Evolutionary conservation across 2,329 filamentous ascomycete species (phyloP), one percentile per base, ranked within the genome.

Genomic region (Plectosphaerella sp.): DNA sequence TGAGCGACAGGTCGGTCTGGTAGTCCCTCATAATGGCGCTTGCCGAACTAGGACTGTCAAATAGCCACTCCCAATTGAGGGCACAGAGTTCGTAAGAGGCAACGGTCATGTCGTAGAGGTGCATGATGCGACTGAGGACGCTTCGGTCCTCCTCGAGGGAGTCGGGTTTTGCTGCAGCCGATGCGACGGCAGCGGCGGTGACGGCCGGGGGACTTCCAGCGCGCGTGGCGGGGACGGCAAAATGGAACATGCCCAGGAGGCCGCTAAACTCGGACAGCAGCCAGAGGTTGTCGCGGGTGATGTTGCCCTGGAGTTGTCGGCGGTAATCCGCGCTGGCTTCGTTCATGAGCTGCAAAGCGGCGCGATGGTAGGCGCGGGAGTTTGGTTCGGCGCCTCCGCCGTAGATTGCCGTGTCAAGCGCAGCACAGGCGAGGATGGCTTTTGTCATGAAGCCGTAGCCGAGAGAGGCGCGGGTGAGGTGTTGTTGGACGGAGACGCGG

Each of bases 201-300:
- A 16, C 28, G 28, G 28, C 8, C 28, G 28, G 28, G 28, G 28
- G 28, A 33, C 28, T 33, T 2, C 28, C 28, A 3, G 28, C 28
- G 8, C 8, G 28, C 8, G 11, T 9, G 28, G 28, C 24, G 1
- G 46, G 47, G 16, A 41, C 18, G 45, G 50, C 25, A 25, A 50
- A 52, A 33, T 43, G 15, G 25, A 48, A 10, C 24, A 50, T 20
- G 16, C 41, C 47, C 4, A 35, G 15, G 7, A 55, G 3, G 36
- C 25, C 46, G 22, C 50, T 37, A 18, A 53, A 53, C 42, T 53
- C 48, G n/a, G 33, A 45, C 8, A 56, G 57, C 36, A 61, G 59
- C 35, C 56, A 47, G 45, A 63, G 55, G 33, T 64, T 63, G n/a
- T 59, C 57, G 22, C 53, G 52, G 43, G 60, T 56, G 42, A 60